Evolutionary conservation across 2,329 filamentous ascomycete species (phyloP), one percentile per base, ranked within the genome.

Genomic region (Graphilbum ipis-grandicollis): DNA sequence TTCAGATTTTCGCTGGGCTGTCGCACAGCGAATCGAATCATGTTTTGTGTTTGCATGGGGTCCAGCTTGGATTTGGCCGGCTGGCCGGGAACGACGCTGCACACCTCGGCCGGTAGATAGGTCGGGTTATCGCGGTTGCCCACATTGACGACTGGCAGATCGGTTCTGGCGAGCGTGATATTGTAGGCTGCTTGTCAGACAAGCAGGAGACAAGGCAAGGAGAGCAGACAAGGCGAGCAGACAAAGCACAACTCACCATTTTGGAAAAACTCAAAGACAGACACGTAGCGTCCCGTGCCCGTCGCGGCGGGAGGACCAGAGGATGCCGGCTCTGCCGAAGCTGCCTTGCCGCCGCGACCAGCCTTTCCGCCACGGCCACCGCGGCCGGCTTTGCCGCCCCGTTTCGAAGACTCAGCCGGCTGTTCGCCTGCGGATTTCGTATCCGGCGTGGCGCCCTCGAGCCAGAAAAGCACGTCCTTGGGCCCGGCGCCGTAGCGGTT

Each of bases 11-110:
- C 57, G 2, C 63, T 63, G 0, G 82, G 81, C 0, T 57, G 57
- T 4, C 78, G 68, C 39, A 78, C 81, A 2, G 83, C 78, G 50
- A 83, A 82, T 1, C 57, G 56, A 33, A 88, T 72, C 81, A 90
- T 86, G 1, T 57, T 48, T 0, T 66, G 61, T 0, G 78, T 80
- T 48, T 88, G 78, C 0, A 61, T 53, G 0, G 65, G 58, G 1
- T 52, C 63, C 14, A 86, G 59, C 46, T 75, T 73, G 4, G 66
- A 57, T 29, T 67, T 70, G 18, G 74, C 63, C 0, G 67, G 53
- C 48, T 90, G 81, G 0, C 79, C 79, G 1, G 68, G 62, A 9
- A 72, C 50, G 3, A 90, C 65, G 4, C 58, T 53, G 43, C 79
- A 75, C 6, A 75, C 57, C 50, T 86, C 78, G 0, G 71, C 67